These are phyloP conservation scores for Reutealis trisperma DNA, from an alignment of 345 rosid species.

Conservation along the genomic window DNA sequence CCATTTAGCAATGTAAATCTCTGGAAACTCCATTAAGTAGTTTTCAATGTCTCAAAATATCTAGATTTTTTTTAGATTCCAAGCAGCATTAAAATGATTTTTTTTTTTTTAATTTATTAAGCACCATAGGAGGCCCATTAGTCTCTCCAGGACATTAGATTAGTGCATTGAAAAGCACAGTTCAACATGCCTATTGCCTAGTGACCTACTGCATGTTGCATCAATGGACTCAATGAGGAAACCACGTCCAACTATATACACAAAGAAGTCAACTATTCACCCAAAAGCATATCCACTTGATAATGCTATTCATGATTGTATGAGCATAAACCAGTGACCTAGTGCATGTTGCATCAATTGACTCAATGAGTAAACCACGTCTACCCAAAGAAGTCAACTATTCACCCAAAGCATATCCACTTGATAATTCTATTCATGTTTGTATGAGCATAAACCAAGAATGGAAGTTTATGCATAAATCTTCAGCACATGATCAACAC, in stretches of 20 bases:
- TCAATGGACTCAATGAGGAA: not conserved
- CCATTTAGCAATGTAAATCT: not conserved
- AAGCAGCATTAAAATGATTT: not conserved
- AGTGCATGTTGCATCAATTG: conserved; percentile 8
- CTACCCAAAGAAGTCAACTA: not conserved
- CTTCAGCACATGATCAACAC: not conserved
- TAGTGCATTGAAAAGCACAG: not conserved
- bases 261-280: not conserved
- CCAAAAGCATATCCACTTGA: not conserved
- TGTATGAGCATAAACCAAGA: not conserved
- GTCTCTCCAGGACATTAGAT: not conserved
- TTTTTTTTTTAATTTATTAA: not conserved
- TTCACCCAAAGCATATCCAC: not conserved
- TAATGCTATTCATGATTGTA: not conserved
- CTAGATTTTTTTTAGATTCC: not conserved
- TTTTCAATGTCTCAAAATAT: not conserved
- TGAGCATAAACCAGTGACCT: not conserved
- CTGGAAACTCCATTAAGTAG: not conserved
- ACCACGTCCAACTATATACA: not conserved
- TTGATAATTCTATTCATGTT: not conserved
- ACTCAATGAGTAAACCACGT: not conserved
- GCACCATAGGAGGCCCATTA: not conserved
- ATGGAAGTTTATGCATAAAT: not conserved
- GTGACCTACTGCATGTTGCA: not conserved
- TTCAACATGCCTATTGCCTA: not conserved